Evolutionary conservation across 2,329 filamentous ascomycete species (phyloP).

Genomic region (Penicillium sp.): DNA sequence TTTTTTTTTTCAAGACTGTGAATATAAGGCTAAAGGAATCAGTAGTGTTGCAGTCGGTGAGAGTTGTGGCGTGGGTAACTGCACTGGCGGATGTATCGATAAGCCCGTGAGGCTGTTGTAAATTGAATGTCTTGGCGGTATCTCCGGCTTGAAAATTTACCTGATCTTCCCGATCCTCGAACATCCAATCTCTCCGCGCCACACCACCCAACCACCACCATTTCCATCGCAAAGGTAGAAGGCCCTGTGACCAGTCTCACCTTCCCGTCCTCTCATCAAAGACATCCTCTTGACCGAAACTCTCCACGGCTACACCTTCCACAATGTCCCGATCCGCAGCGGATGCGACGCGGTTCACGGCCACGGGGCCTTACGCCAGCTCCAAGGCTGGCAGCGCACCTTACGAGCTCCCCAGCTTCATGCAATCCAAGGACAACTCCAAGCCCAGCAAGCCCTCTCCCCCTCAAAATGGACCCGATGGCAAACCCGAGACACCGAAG

Average conservation of each 20-base stretch:
- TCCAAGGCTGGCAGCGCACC: constrained; percentile 33
- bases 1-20: neutral
- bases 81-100: neutral
- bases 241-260: neutral
- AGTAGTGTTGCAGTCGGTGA: too few species aligned
- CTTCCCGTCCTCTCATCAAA: neutral
- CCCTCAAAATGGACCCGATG: constrained; percentile 21
- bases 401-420: constrained; percentile 29
- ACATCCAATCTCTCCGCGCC: constrained; percentile 9
- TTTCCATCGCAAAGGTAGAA: constrained; percentile 3
- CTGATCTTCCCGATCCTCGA: constrained; percentile 13
- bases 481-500: constrained; percentile 55
- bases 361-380: constrained; percentile 45
- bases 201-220: constrained; percentile 4
- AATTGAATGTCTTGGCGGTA: constrained; percentile 20
- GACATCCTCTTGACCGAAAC: neutral
- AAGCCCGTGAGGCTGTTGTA: constrained; percentile 8
- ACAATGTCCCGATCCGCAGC: constrained; percentile 44
- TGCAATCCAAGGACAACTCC: constrained; percentile 14
- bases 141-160: constrained; percentile 25
- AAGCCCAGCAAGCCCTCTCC: constrained; percentile 8
- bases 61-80: too few species aligned
- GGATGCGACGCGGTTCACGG: constrained; percentile 48
- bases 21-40: too few species aligned
- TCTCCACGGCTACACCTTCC: neutral